Conservation (phyloP, 2,329 filamentous ascomycete genomes). For the Neonectria sp. region DNA sequence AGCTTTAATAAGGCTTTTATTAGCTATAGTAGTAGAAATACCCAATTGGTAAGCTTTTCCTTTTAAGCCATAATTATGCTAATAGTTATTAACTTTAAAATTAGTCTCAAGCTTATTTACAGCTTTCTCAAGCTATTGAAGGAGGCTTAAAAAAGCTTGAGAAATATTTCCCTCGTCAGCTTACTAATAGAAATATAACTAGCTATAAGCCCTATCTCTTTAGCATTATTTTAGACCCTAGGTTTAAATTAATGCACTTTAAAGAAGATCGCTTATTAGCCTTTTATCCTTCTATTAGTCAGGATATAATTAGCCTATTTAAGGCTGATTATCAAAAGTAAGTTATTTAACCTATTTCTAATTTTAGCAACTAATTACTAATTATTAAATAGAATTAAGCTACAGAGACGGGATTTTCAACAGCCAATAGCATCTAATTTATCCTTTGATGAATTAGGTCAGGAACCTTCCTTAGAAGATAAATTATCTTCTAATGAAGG, state of each 20-base stretch:
- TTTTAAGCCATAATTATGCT: too few relatives aligned
- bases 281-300: not conserved
- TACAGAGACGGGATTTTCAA: not conserved
- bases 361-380: not conserved
- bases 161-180: not conserved
- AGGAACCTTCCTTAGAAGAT: not conserved
- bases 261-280: not conserved
- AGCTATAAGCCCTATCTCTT: not conserved
- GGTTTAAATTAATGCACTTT: not conserved
- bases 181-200: not conserved
- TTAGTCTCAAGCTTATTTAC: conserved; percentile 1
- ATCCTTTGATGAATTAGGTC: not conserved
- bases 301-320: not conserved
- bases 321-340: not conserved
- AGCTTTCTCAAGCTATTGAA: not conserved
- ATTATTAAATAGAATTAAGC: not conserved
- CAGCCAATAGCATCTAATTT: conserved; percentile 3
- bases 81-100: too few relatives aligned
- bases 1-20: not conserved
- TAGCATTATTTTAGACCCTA: not conserved
- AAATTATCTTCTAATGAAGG: not conserved
- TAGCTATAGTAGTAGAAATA: not conserved
- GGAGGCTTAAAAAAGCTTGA: not conserved
- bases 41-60: not conserved
- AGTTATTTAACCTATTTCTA: not conserved